Evolutionary conservation across 2,329 filamentous ascomycete genomes (phyloP), one percentile per base, ranked within the genome.

Genomic region (Dothistroma septosporum): DNA sequence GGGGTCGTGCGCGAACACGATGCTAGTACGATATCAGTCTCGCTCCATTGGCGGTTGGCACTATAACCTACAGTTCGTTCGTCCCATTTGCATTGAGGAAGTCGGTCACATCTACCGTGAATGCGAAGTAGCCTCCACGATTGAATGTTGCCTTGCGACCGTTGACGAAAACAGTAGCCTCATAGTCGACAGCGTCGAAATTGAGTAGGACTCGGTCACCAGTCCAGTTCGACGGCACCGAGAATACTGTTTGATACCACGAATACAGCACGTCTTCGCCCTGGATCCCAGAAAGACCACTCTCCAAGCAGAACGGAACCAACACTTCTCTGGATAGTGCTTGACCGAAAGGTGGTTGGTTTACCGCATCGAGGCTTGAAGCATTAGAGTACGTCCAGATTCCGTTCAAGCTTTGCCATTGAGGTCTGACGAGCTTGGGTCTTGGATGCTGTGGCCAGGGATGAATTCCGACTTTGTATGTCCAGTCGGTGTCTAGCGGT

Each of bases 1-100:
- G 0, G 87, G 87, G 62, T 90, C 87, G 57, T 83, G 82, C 0
- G 88, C 86, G 66, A 85, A 86, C 1, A 90, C 84, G 22, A 85
- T 76, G 5, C 84, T 86, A 19, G 53, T 4, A 12, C 78, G 4
- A 21, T 12, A 9, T 35, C 80, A 0, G 78, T 81, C 9, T 28
- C 47, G 21, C 9, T 32, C 10, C 28, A 28, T 28, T 1, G 14
- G 19, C 19, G 6, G 8, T 19, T 5, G 22, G 10, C 3, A 80
- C 81, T 21, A 80, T 76, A 64, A 84, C 77, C 60, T 84, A 85
- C 79, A 72, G 66, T 80, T 72, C 69, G 48, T 85, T 85, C 83
- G 69, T 84, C 82, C 73, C 87, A 83, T 71, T 87, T 86, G 0
- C 83, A 83, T 44, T 84, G 77, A 24, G 83, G 83, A 73, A 88